Base-by-base conservation (phyloP, 2,329 filamentous ascomycete genomes). In the Orbilia ellipsospora region DNA sequence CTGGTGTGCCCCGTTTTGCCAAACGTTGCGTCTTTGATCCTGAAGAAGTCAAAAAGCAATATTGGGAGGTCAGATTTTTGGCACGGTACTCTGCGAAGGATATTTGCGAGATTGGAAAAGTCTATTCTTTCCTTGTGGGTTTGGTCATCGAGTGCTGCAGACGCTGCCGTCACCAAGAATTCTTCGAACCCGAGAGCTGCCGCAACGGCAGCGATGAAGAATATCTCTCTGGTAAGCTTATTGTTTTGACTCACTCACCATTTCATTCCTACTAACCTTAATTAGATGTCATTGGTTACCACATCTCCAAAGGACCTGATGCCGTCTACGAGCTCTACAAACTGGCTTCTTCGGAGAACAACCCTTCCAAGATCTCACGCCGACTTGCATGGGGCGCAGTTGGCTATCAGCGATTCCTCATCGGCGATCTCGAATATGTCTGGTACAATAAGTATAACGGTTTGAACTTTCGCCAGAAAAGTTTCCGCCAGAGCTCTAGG, bases 341-440 rank as follows among this genome's bases (percentile, higher is more conserved):
- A 31, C 26, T 65, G n/a, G 59, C 73, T 2, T 52, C 42, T 10
- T 42, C 64, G 7, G 73, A 76, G 63, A 60, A 65, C 10, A 70
- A 66, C 26, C 65, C 73, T 15, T 61, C 59, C 16, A 76, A 69
- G 20, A 54, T 76, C 18, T 76, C 73, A 15, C 64, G 73, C 28
- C 55, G 55, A 40, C 59, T 76, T 48, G 73, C 73, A 13, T 76
- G 73, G 70, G 73, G 73, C n/a, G 73, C 73, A 12, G 73, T 76
- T 18, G 73, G 73, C 36, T 76, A 76, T 54, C 73, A 76, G 23
- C 65, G 73, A 61, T 76, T 76, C 50, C 65, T 76, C 60, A 76
- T 76, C n/a, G 65, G 73, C n/a, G 73, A 76, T 50, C 73, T 76
- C n/a, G 73, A 76, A 45, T 76, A 76, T 36, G 73, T 76, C 54